These are phyloP conservation scores for Zychaea mexicana DNA, from an alignment of 371 early-diverging fungal genomes.

Conservation along the genomic window DNA sequence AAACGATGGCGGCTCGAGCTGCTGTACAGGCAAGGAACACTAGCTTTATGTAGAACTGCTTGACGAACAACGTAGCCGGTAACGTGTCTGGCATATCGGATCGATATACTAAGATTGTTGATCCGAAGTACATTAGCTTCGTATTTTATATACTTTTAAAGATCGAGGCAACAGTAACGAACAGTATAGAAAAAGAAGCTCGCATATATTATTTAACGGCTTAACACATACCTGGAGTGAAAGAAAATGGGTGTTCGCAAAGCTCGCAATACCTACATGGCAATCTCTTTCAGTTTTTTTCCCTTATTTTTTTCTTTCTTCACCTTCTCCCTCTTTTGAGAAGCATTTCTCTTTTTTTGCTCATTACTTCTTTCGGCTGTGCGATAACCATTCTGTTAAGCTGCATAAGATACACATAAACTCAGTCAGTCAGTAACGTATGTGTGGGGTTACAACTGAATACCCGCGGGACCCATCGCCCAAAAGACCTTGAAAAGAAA, in stretches of 20 bases:
- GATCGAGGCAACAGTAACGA: slow-evolving; percentile 28
- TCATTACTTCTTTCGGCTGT: slow-evolving; percentile 76
- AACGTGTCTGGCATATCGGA: slow-evolving; percentile 70
- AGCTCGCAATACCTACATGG: slow-evolving; percentile 81
- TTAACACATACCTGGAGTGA: slow-evolving; percentile 90
- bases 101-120: slow-evolving; percentile 50
- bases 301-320: background rate
- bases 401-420: slow-evolving; percentile 32
- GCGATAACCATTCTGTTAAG: slow-evolving; percentile 86
- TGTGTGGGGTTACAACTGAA: too few relatives aligned
- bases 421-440: background rate
- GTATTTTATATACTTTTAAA: background rate
- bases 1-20: slow-evolving; percentile 54
- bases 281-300: background rate
- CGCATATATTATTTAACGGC: too few relatives aligned
- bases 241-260: slow-evolving; percentile 84
- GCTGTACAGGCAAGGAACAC: slow-evolving; percentile 18
- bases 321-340: background rate
- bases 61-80: slow-evolving; percentile 54
- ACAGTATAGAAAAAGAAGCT: too few relatives aligned
- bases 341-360: background rate
- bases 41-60: slow-evolving; percentile 50
- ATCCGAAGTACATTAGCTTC: background rate
- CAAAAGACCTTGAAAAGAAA: background rate
- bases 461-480: too few relatives aligned